A percentile compares a stretch with the other conserved stretches of the same genome.
These are phyloP conservation scores for Kwoniella sp. DNA, from an alignment of 768 basidiomycete species.

Conservation along the genomic window DNA sequence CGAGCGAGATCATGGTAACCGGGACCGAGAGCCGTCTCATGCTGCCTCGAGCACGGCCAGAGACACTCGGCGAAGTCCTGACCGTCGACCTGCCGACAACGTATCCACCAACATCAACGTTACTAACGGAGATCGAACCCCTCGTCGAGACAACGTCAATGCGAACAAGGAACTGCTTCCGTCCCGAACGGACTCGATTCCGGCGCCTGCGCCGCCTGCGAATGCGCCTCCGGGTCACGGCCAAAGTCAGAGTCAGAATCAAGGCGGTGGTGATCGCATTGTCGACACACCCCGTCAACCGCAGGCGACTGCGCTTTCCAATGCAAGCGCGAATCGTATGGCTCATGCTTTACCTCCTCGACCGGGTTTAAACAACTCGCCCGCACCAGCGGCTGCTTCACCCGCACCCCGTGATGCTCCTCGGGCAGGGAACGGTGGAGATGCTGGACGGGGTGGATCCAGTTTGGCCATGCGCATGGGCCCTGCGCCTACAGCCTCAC, in stretches of 20 bases:
- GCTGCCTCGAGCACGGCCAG: background rate
- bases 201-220: background rate
- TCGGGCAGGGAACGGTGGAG: background rate
- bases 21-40: constrained; percentile 6
- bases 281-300: constrained; percentile 28
- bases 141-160: constrained; percentile 20
- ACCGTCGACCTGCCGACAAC: background rate
- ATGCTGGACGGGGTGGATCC: background rate
- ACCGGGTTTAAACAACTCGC: constrained; percentile 5
- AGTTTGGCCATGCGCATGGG: constrained; percentile 23
- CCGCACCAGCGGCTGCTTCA: constrained; percentile 1
- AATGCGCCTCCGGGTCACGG: background rate
- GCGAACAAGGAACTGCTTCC: constrained; percentile 21
- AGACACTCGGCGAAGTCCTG: background rate
- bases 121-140: constrained; percentile 27
- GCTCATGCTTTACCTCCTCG: constrained; percentile 21
- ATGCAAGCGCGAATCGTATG: constrained; percentile 5
- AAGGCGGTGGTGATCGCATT: constrained; percentile 28
- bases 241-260: background rate
- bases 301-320: constrained; percentile 14
- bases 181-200: background rate
- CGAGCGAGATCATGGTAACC: background rate
- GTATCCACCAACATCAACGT: background rate
- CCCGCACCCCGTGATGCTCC: background rate
- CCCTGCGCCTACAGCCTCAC: constrained; percentile 3